These are phyloP conservation scores for Trichoderma harzianum DNA, from an alignment of 2,329 filamentous ascomycete genomes.

Conservation along the genomic window DNA sequence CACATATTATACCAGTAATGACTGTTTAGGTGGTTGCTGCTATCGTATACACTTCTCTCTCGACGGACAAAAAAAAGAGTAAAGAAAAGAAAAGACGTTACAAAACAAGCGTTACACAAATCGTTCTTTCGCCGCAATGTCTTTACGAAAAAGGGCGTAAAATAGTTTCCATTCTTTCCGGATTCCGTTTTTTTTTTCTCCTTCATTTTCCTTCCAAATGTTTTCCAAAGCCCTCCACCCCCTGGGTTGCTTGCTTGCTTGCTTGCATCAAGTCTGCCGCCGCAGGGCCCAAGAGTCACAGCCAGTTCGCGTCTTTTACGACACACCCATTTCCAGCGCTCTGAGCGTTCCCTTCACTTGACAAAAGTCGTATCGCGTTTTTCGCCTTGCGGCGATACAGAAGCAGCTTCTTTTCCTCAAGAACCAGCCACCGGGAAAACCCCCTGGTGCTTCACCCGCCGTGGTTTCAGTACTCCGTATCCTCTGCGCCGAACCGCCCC, in stretches of 20 bases:
- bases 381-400: conserved; percentile 19
- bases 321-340: conserved; percentile 7
- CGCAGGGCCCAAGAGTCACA: conserved; percentile 3
- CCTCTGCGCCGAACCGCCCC: conserved; percentile 20
- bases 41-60: conserved; percentile 13
- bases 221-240: not conserved
- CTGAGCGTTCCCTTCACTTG: conserved; percentile 13
- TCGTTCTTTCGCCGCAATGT: conserved; percentile 9
- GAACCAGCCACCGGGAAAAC: conserved; percentile 16
- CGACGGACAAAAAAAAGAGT: not conserved
- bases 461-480: conserved; percentile 20
- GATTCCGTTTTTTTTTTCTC: conserved; percentile 4
- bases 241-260: not conserved
- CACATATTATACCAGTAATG: conserved; percentile 17
- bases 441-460: conserved; percentile 16
- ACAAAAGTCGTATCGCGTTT: conserved; percentile 17
- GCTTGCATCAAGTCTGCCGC: not conserved
- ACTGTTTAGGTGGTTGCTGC: conserved; percentile 18
- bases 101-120: conserved; percentile 18
- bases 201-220: conserved; percentile 1
- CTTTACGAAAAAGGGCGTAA: not conserved
- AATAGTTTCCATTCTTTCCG: not conserved
- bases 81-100: not conserved
- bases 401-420: conserved; percentile 20
- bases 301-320: not conserved